Evolutionary conservation across 1,139 yeast genomes (phyloP), one percentile per base, ranked within the genome.

Genomic region (Pichia sp.): DNA sequence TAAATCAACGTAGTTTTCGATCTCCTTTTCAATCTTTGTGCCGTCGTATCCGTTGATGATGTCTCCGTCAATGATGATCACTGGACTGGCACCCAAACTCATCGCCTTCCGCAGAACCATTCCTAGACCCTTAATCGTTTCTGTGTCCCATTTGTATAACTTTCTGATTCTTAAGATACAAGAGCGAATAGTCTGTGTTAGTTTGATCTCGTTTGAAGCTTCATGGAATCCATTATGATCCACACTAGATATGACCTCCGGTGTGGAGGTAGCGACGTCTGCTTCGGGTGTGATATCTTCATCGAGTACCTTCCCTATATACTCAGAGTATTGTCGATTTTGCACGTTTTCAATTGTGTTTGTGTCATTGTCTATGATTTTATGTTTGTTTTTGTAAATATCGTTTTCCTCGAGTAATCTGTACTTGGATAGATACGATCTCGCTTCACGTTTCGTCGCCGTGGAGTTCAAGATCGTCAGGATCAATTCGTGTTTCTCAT

Each of bases 371-470:
- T 42, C 38, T 8, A 57, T 45, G 22, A 54, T 35, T 34, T 43
- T 46, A 12, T 47, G 40, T 22, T 51, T 54, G 31, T 50, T 54
- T 32, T 53, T 53, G 42, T 61, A 62, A 15, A 62, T 61, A 47
- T 62, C 59, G 44, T 60, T 57, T 31, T 58, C 71, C 67, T 61
- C 73, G 68, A 66, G 57, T 2, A 69, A 54, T n/a, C 73, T 63
- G 57, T 85, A 85, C 62, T 82, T 84, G 35, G 75, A 67, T 42
- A 85, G 64, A 58, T 85, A 85, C 50, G 80, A 81, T 53, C 73
- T 72, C 4, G 89, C 88, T 60, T 85, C 94, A 54, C 94, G 65
- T 61, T 83, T 84, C 1, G 93, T 85, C 12, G 91, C 85, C 6
- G 94, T 83, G 6, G 89, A 81, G 57, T 78, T 81, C 45, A 85